Conservation (phyloP, 2,329 filamentous ascomycete genomes). For the Didymella glomerata region DNA sequence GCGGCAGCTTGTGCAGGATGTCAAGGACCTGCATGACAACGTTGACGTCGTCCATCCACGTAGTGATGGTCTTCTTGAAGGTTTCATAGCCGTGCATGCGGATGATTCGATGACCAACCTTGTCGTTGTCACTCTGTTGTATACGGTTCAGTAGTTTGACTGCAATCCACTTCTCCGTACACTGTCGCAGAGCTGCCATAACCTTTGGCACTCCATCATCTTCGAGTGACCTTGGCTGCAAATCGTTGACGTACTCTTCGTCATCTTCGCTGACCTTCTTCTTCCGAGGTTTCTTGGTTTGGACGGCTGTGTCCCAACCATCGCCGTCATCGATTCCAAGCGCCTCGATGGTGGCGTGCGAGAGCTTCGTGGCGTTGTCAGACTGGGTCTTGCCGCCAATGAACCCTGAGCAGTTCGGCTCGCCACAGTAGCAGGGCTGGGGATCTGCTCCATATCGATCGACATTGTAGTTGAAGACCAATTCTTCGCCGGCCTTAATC, state of each 20-base stretch:
- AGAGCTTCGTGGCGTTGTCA: slow-evolving; percentile 90
- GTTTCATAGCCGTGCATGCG: slow-evolving; percentile 98
- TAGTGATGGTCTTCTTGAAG: slow-evolving; percentile 82
- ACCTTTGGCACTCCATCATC: slow-evolving; percentile 89
- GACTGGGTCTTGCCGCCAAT: slow-evolving; percentile 99
- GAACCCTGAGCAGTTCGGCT: slow-evolving; percentile 92
- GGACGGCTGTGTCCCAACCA: slow-evolving; percentile 87
- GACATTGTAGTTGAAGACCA: slow-evolving; percentile 99
- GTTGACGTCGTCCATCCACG: slow-evolving; percentile 89
- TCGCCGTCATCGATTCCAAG: slow-evolving; percentile 93
- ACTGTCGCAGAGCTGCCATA: slow-evolving; percentile 96
- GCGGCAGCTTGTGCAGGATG: slow-evolving; percentile 86
- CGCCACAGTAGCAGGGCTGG: slow-evolving; percentile 95
- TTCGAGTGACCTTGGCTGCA: slow-evolving; percentile 79
- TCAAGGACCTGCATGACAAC: slow-evolving; percentile 88
- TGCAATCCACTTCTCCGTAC: slow-evolving; percentile 99
- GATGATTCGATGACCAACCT: slow-evolving; percentile 85
- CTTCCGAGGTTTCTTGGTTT: slow-evolving; percentile 90
- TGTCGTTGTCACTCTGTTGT: slow-evolving; percentile 84
- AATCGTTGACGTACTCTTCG: slow-evolving; percentile 92
- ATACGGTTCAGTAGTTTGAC: slow-evolving; percentile 93
- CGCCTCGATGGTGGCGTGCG: slow-evolving; percentile 88
- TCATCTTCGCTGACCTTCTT: slow-evolving; percentile 93
- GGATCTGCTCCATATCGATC: slow-evolving; percentile 97
- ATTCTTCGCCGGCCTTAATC: slow-evolving; percentile 87